Conservation (phyloP, 495 filamentous ascomycete species). For the Lophiostoma macrostomum region DNA sequence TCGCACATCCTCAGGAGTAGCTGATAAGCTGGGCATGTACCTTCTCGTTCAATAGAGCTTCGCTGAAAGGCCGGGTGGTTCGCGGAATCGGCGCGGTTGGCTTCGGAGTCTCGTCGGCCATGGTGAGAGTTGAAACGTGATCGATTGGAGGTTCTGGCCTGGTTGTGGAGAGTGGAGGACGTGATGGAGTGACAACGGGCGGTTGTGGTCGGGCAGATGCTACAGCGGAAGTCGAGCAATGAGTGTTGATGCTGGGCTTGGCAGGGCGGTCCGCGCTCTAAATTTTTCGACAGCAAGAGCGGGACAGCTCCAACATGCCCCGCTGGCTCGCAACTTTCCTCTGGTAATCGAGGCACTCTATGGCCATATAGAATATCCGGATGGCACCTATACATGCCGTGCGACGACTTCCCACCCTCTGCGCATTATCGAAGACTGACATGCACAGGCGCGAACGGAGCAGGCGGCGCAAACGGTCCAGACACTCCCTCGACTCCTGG, state of each 20-base stretch:
- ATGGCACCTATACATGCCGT: no score
- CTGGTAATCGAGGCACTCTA: no score
- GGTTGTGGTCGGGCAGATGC: slow-evolving; percentile 24
- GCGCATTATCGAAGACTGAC: background rate
- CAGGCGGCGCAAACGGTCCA: no score
- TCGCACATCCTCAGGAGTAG: background rate
- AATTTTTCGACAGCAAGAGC: slow-evolving; percentile 16
- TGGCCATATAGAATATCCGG: no score
- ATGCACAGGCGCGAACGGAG: no score
- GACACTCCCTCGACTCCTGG: slow-evolving; percentile 27
- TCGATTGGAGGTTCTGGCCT: slow-evolving; percentile 7
- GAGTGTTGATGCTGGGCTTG: slow-evolving; percentile 7
- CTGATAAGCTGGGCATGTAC: slow-evolving; percentile 47
- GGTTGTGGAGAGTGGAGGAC: background rate
- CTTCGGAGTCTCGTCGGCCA: slow-evolving; percentile 56
- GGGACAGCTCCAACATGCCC: no score
- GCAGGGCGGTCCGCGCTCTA: slow-evolving; percentile 14
- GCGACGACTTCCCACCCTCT: no score
- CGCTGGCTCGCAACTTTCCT: no score
- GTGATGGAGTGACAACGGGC: background rate
- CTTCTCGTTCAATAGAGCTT: slow-evolving; percentile 94
- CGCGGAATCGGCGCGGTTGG: slow-evolving; percentile 48
- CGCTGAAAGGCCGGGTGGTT: slow-evolving; percentile 76
- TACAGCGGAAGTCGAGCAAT: slow-evolving; percentile 15
- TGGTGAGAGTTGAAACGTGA: slow-evolving; percentile 39